Conservation (phyloP, 2,329 filamentous ascomycete genomes). For the Colletotrichum eremochloae region DNA sequence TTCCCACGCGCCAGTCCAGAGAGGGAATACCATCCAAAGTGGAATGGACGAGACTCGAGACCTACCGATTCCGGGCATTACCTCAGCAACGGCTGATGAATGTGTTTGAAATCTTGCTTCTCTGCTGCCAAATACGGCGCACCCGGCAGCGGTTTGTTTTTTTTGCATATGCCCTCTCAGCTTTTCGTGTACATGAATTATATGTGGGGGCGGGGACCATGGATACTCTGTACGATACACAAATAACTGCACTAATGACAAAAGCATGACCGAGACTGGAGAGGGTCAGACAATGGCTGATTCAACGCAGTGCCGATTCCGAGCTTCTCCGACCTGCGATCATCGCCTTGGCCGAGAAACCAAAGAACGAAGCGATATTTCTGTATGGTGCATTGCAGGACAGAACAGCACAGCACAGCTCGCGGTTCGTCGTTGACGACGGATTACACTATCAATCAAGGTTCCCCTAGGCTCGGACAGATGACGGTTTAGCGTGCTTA, state of each 20-base stretch:
- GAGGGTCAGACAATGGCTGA: conserved; percentile 31
- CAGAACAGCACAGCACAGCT: background rate
- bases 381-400: background rate
- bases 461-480: conserved; percentile 27
- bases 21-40: background rate
- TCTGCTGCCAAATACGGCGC: conserved; percentile 31
- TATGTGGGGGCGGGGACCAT: no score
- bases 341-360: conserved; percentile 28
- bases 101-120: conserved; percentile 36
- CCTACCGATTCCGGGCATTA: conserved; percentile 33
- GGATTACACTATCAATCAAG: conserved; percentile 21
- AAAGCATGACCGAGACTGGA: conserved; percentile 16
- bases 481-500: conserved; percentile 10
- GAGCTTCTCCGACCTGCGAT: conserved; percentile 27
- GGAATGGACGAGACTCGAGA: background rate
- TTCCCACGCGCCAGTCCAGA: background rate
- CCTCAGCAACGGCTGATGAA: conserved; percentile 38
- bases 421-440: conserved; percentile 14
- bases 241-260: conserved; percentile 2
- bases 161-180: background rate
- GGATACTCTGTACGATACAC: no score
- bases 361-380: background rate
- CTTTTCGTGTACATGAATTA: background rate
- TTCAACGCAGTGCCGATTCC: conserved; percentile 23
- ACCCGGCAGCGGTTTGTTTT: background rate